These are phyloP conservation scores for Quercus parvula DNA, from an alignment of 306 rosid species.

Conservation along the genomic window DNA sequence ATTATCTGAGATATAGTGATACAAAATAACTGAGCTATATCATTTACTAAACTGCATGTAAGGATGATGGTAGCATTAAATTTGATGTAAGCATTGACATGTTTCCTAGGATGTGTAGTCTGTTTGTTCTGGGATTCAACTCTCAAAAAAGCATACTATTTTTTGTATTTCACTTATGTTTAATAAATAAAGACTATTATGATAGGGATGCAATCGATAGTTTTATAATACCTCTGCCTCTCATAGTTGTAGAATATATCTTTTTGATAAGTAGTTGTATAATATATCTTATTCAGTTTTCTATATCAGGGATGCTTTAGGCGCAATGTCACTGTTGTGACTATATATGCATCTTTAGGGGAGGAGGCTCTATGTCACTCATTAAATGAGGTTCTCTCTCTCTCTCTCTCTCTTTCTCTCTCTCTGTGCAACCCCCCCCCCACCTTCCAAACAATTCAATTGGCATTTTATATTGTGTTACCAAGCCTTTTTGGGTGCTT, in stretches of 20 bases:
- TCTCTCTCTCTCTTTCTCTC: constrained; percentile 17
- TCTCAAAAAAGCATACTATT: too few relatives aligned
- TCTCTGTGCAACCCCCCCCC: neutral
- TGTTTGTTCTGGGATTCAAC: too few relatives aligned
- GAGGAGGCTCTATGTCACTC: constrained; percentile 93
- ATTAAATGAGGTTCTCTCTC: constrained; percentile 75
- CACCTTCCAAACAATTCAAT: neutral
- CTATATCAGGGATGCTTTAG: constrained; percentile 79
- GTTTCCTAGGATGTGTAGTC: neutral
- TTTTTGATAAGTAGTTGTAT: neutral
- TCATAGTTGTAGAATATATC: neutral
- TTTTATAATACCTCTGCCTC: too few relatives aligned
- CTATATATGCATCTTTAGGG: constrained; percentile 90
- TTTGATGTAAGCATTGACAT: neutral
- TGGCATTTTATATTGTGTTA: neutral
- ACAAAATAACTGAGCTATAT: neutral
- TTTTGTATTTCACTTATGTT: too few relatives aligned
- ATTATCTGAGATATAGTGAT: neutral
- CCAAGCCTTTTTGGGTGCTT: neutral
- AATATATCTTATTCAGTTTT: constrained; percentile 1
- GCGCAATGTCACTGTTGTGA: constrained; percentile 89
- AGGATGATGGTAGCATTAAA: neutral
- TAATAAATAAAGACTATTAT: too few relatives aligned
- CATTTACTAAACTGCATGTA: neutral
- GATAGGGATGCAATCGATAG: too few relatives aligned